Evolutionary conservation across 2,329 filamentous ascomycete genomes (phyloP), one percentile per base, ranked within the genome.

Genomic region (Alternaria angustiovoidea): DNA sequence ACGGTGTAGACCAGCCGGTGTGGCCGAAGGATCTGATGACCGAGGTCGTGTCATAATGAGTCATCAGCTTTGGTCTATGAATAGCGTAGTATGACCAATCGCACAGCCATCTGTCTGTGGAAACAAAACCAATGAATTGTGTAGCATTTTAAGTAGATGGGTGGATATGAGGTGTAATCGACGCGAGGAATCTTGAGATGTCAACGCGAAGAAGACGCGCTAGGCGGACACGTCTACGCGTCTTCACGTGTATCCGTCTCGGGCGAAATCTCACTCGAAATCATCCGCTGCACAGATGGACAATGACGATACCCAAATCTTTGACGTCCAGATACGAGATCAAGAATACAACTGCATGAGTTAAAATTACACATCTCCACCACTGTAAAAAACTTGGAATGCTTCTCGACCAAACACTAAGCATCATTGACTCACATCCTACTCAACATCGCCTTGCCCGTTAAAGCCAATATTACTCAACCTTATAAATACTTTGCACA

Each of bases 1-100:
- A 86, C 69, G 84, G 84, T 1, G 74, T 81, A 3, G 84, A 86
- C 68, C 62, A 78, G 64, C 70, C 83, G 5, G 70, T 65, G 39
- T 87, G 84, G 83, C 84, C 84, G 7, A 67, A 78, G 11, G 75
- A 84, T 71, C 64, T 83, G 64, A 76, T 69, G 53, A 74, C 75
- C 8, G 79, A 82, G 57, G 58, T 81, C 34, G 75, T 82, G 9
- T 59, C 36, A 20, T 74, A 57, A 57, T 38, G 38, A 46, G 18
- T 51, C 18, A 42, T 48, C 28, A 1, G 16, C 22, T 43, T 14
- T 20, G 24, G 16, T 38, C 2, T 7, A 8, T 6, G 18, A 20
- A 26, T 11, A 39, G 20, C n/a, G 9, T 14, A 20, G 36, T 9
- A 44, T 44, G 24, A 44, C n/a, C 7, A 18, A 18, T 11, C 7